These are phyloP conservation scores for Boechera stricta DNA, from an alignment of 345 rosid genomes.

Conservation along the genomic window DNA sequence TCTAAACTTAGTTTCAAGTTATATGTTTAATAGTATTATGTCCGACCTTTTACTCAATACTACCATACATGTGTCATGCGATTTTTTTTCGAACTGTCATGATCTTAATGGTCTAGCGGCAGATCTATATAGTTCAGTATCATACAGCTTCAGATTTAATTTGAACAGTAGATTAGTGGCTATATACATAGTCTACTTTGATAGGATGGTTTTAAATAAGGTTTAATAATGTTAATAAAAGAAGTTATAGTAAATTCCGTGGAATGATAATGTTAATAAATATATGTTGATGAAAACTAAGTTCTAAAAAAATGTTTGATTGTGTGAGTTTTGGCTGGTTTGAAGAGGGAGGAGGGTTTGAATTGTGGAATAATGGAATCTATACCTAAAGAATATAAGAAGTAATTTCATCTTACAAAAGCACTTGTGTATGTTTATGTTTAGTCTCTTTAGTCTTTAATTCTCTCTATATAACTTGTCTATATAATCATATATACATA, in stretches of 20 bases:
- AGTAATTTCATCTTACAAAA: constrained; percentile 34
- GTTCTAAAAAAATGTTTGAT: neutral
- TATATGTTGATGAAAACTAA: neutral
- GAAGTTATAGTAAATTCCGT: neutral
- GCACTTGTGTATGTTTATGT: constrained; percentile 34
- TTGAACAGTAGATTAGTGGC: neutral
- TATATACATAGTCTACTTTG: neutral
- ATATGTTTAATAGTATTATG: neutral
- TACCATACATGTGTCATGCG: neutral
- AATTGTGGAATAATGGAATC: constrained; percentile 38
- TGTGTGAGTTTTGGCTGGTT: neutral
- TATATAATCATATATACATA: neutral
- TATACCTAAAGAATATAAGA: constrained; percentile 35
- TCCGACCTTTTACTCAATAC: constrained; percentile 4
- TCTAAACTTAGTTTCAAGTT: neutral
- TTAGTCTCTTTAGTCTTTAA: constrained; percentile 34
- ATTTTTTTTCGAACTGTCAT: neutral
- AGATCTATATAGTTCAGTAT: neutral
- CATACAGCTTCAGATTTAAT: neutral
- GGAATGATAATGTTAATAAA: neutral
- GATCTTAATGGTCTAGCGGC: neutral
- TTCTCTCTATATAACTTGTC: neutral
- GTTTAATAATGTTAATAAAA: neutral
- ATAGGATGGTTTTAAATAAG: neutral
- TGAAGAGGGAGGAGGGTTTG: constrained; percentile 24